Evolutionary conservation across 2,329 filamentous ascomycete genomes (phyloP).

Genomic region (Aspergillus fischeri): DNA sequence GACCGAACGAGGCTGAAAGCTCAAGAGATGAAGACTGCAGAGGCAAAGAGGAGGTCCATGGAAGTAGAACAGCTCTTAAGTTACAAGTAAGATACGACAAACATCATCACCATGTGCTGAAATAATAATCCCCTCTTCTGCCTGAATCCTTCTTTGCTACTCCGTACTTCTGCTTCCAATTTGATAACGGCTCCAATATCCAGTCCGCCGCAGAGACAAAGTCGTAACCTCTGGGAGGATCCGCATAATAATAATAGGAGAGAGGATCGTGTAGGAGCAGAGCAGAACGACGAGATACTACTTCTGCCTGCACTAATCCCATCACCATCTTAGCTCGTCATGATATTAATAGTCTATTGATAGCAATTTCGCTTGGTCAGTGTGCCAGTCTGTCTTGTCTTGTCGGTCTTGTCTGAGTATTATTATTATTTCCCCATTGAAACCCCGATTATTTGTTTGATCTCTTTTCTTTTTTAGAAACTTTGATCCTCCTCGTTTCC

Average conservation of each 20-base stretch:
- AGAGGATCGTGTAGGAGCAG: background rate
- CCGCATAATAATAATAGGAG: background rate
- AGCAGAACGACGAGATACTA: background rate
- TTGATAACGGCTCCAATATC: background rate
- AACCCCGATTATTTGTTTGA: background rate
- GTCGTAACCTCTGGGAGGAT: background rate
- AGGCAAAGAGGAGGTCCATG: background rate
- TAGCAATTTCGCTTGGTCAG: background rate
- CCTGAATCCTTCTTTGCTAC: background rate
- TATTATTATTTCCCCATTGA: background rate
- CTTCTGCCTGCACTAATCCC: background rate
- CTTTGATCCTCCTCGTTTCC: background rate
- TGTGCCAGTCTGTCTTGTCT: background rate
- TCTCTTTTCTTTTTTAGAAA: background rate
- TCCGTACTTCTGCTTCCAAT: too few species aligned
- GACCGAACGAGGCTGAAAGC: background rate
- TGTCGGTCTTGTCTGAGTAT: background rate
- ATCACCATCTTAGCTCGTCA: background rate
- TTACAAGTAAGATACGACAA: background rate
- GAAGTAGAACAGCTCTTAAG: background rate
- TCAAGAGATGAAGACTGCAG: background rate
- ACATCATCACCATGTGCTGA: background rate
- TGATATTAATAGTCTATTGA: background rate
- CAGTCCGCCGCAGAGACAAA: background rate
- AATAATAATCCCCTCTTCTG: background rate